Conservation (phyloP, 164 flowering plant genomes). For the Magnolia sinica region DNA sequence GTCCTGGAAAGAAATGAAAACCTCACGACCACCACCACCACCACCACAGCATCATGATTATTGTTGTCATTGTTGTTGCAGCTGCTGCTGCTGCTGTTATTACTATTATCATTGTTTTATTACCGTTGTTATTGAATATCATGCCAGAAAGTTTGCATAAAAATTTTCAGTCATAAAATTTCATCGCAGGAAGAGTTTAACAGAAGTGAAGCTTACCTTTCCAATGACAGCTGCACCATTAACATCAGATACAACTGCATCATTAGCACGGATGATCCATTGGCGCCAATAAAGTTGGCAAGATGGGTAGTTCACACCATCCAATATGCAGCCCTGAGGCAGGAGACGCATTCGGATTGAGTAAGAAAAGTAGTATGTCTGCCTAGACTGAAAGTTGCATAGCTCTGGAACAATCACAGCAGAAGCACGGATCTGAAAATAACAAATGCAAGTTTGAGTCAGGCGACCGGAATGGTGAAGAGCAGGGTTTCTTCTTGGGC, state of each 20-base stretch:
- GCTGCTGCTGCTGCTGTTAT: no score
- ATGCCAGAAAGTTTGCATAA: no score
- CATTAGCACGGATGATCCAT: slow-evolving; percentile 71
- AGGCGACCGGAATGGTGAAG: no score
- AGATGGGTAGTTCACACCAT: slow-evolving; percentile 51
- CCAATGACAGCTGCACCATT: slow-evolving; percentile 85
- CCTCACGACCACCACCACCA: no score
- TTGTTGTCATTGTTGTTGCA: no score
- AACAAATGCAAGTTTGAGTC: neutral
- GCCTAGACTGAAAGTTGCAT: slow-evolving; percentile 39
- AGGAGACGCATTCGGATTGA: slow-evolving; percentile 80
- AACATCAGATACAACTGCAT: slow-evolving; percentile 44
- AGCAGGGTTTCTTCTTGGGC: no score
- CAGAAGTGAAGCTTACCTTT: slow-evolving; percentile 38
- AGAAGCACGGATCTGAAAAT: slow-evolving; percentile 78
- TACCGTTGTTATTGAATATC: no score
- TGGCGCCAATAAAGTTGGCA: slow-evolving; percentile 84
- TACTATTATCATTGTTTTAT: no score
- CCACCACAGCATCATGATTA: no score
- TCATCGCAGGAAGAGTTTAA: neutral
- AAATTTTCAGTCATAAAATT: no score
- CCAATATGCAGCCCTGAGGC: slow-evolving; percentile 52
- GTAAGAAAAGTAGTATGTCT: slow-evolving; percentile 59
- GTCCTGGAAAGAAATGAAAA: no score
- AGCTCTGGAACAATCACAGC: slow-evolving; percentile 80